These are phyloP conservation scores for Plectosphaerella cucumerina DNA, from an alignment of 2,329 filamentous ascomycete species.

Conservation along the genomic window DNA sequence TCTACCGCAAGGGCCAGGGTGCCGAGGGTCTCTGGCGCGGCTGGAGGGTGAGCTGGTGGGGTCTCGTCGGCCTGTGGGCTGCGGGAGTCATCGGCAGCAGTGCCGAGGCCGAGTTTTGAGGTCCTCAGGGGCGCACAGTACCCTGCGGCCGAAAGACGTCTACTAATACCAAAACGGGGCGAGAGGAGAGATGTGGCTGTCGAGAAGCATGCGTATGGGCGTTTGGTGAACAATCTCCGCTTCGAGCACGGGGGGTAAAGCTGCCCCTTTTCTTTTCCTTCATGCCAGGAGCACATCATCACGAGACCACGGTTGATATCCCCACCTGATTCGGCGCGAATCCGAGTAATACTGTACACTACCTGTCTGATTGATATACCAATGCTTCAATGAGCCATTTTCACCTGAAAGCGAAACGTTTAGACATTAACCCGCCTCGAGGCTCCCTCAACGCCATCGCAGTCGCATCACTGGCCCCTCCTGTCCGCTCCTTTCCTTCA, in stretches of 20 bases:
- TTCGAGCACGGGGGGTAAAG: background rate
- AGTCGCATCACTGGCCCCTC: no score
- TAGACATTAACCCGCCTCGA: no score
- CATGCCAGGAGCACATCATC: background rate
- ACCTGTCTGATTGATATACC: background rate
- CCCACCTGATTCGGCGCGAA: background rate
- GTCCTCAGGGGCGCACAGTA: background rate
- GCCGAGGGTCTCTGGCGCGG: constrained; percentile 66
- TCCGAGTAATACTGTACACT: background rate
- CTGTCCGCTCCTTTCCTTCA: no score
- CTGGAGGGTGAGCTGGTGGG: constrained; percentile 77
- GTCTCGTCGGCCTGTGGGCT: constrained; percentile 69
- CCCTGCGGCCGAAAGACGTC: background rate
- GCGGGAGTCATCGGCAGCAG: constrained; percentile 59
- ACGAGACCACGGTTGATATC: constrained; percentile 1
- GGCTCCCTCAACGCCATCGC: background rate
- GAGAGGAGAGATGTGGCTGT: no score
- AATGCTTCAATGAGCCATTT: no score
- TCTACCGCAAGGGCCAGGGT: constrained; percentile 61
- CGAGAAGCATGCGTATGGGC: background rate
- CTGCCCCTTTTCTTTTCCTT: background rate
- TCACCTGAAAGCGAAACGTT: no score
- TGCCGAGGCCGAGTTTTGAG: constrained; percentile 56
- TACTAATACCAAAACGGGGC: background rate
- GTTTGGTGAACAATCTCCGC: background rate